A percentile compares a stretch with the other conserved stretches of the same genome.
These are phyloP conservation scores for Novymonas esmeraldas DNA, from an alignment of 208 protist species.

Conservation along the genomic window DNA sequence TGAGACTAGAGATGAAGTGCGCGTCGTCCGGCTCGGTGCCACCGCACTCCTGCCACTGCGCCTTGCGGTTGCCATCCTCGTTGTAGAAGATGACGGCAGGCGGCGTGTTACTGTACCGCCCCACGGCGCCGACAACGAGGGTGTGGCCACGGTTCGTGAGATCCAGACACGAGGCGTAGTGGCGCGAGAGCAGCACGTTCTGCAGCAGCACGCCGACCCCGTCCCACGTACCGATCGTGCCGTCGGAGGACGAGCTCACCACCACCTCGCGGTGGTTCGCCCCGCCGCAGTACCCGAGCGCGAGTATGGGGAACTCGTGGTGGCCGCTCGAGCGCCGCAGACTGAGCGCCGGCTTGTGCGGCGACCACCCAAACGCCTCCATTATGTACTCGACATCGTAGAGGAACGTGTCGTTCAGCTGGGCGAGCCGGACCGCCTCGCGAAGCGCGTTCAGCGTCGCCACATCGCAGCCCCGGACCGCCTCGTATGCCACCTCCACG, in stretches of 20 bases:
- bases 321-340: slow-evolving; percentile 54
- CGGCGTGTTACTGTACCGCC: slow-evolving; percentile 40
- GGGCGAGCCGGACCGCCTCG: slow-evolving; percentile 49
- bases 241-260: slow-evolving; percentile 84
- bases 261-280: slow-evolving; percentile 64
- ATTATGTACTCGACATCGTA: slow-evolving; percentile 92
- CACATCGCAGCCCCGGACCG: slow-evolving; percentile 59
- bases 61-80: slow-evolving; percentile 51
- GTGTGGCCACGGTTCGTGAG: slow-evolving; percentile 71
- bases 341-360: slow-evolving; percentile 63
- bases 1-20: slow-evolving; percentile 77
- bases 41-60: slow-evolving; percentile 78
- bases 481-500: slow-evolving; percentile 75
- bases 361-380: slow-evolving; percentile 79
- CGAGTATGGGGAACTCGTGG: slow-evolving; percentile 71
- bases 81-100: slow-evolving; percentile 84
- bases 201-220: slow-evolving; percentile 60
- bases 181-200: slow-evolving; percentile 76
- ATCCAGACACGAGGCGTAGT: slow-evolving; percentile 88
- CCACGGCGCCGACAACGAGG: slow-evolving; percentile 78
- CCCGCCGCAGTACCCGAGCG: slow-evolving; percentile 70
- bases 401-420: slow-evolving; percentile 79
- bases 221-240: slow-evolving; percentile 87
- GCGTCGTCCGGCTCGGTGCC: slow-evolving; percentile 74
- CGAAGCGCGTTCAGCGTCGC: slow-evolving; percentile 54